These are phyloP conservation scores for Aspergillus sp. DNA, from an alignment of 2,329 filamentous ascomycete species.

Conservation along the genomic window DNA sequence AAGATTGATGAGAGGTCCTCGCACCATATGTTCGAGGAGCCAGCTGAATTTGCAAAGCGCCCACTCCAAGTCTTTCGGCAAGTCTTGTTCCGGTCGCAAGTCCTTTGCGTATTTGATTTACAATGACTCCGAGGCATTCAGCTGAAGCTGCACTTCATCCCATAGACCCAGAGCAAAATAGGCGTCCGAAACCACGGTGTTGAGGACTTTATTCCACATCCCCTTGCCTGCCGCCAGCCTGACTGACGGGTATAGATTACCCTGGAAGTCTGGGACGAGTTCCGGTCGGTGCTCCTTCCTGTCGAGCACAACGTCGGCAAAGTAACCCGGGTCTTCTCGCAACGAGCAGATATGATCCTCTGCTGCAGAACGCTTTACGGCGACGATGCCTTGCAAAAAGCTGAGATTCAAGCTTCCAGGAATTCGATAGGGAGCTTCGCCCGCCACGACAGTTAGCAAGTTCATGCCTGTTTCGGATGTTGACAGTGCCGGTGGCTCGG, in stretches of 20 bases:
- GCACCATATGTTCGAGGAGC: background rate
- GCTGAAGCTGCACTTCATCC: background rate
- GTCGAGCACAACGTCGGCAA: slow-evolving; percentile 41
- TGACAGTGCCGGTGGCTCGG: background rate
- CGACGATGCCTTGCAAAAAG: slow-evolving; percentile 41
- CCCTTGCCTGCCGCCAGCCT: background rate
- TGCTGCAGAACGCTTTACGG: slow-evolving; percentile 35
- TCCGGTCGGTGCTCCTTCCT: slow-evolving; percentile 45
- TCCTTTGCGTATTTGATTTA: too few relatives aligned
- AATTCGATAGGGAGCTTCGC: slow-evolving; percentile 50
- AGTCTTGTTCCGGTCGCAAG: too few relatives aligned
- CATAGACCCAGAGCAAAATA: slow-evolving; percentile 3
- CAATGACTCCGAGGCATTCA: background rate
- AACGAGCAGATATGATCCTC: slow-evolving; percentile 53
- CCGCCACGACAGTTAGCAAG: slow-evolving; percentile 36
- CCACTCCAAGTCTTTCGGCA: too few relatives aligned
- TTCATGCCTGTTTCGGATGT: slow-evolving; percentile 23
- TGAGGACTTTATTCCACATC: slow-evolving; percentile 3
- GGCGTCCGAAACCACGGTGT: background rate
- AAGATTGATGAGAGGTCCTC: background rate
- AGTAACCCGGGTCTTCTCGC: slow-evolving; percentile 56
- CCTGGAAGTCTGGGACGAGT: slow-evolving; percentile 36
- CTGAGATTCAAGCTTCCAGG: slow-evolving; percentile 45
- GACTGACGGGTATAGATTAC: slow-evolving; percentile 9
- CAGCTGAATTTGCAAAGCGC: background rate